Evolutionary conservation across 768 basidiomycete species (phyloP), one percentile per base, ranked within the genome.

Genomic region (Lactifluus piperatus): DNA sequence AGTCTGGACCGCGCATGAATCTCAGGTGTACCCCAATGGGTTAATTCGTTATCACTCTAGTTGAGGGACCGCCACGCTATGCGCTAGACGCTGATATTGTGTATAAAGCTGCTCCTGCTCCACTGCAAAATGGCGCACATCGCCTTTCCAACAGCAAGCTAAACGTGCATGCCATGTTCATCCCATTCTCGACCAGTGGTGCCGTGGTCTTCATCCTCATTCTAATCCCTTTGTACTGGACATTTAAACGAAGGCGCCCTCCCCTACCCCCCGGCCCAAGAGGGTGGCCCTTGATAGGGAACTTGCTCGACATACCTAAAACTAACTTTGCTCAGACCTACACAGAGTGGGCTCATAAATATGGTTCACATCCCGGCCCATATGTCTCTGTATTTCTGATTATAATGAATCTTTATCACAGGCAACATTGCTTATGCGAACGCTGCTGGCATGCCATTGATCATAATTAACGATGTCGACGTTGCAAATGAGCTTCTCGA

Each of bases 401-500:
- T 11, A 10, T 3, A 30, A n/a, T 4, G 30, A 2, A 24, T 1
- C 11, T 7, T 30, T 8, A 44, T 32, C 29, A 9, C 27, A 57
- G 48, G 56, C 13, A 30, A 41, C 18, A 50, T 57, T 26, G 56
- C 50, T 14, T 51, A 57, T 41, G 37, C 24, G 3, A n/a, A 44
- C 20, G 41, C 30, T 16, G 47, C 49, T 11, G 48, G 56, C 4
- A 27, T 49, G 32, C 47, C 55, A 5, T n/a, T 48, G n/a, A 30
- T 56, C 24, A 36, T 56, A 37, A 18, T 56, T 30, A 43, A 22
- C 8, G 56, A 57, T 14, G 20, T 30, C n/a, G 37, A 47, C 7
- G 22, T 50, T 27, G 36, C 47, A 56, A 56, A 14, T 24, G 56
- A 50, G 47, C 27, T 56, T 6, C 56, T 56, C n/a, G 37, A 56